Percentiles rank a stretch among this genome's conserved stretches.
phyloP scores from a whole-genome alignment of 768 basidiomycete species.

The Suillus lakei region DNA sequence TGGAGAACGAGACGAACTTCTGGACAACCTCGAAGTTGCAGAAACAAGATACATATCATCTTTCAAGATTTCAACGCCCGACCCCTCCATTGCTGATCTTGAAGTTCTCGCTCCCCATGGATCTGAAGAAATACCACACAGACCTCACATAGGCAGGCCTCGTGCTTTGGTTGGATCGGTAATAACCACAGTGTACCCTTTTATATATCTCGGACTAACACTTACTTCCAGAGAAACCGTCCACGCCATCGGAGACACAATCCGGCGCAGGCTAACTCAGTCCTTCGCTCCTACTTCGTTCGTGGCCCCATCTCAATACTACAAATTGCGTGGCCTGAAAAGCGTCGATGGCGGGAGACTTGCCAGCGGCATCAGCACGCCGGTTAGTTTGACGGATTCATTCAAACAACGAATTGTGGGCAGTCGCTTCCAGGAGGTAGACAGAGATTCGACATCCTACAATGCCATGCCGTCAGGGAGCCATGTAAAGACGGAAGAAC shows the following conservation, averaged over 20 bases:
- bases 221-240: constrained; percentile 23
- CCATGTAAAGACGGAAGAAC: constrained; percentile 55
- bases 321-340: constrained; percentile 67
- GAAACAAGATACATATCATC: constrained; percentile 80
- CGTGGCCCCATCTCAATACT: constrained; percentile 80
- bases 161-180: constrained; percentile 50
- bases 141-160: constrained; percentile 72
- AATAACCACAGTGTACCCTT: constrained; percentile 3
- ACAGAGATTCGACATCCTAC: constrained; percentile 59
- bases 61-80: constrained; percentile 74
- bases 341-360: constrained; percentile 66
- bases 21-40: constrained; percentile 82
- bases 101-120: constrained; percentile 38
- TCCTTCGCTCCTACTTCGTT: constrained; percentile 80
- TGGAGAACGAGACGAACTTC: constrained; percentile 72
- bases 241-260: constrained; percentile 55
- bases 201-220: constrained; percentile 1
- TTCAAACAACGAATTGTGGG: constrained; percentile 67
- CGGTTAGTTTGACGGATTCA: constrained; percentile 58
- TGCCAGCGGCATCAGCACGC: constrained; percentile 46
- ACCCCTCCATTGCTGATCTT: constrained; percentile 69
- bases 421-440: constrained; percentile 75
- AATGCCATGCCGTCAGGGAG: constrained; percentile 67
- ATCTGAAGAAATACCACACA: constrained; percentile 44
- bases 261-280: constrained; percentile 66